Evolutionary conservation across 176 grass and related monocot genomes (phyloP), one percentile per base, ranked within the genome.

Genomic region (Elymus sibiricus): DNA sequence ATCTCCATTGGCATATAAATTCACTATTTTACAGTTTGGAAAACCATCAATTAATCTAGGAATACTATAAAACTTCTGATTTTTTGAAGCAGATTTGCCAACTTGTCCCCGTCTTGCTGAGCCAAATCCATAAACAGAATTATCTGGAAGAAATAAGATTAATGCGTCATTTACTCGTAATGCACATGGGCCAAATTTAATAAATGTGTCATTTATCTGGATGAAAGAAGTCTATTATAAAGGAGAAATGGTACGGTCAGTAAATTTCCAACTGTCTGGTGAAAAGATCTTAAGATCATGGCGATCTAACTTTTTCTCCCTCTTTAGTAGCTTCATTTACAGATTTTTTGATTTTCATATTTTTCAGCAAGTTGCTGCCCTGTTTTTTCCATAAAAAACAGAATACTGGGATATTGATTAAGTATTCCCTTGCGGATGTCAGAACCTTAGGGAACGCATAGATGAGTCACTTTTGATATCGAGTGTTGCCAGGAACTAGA

Each of bases 1-100:
- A 75, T 98, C 96, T 82, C 96, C 96, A 84, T 90, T 98, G 82
- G 93, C 93, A 84, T 90, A 95, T 44, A 98, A 56, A 82, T 88
- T 79, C 32, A 81, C 43, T 77, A 95, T 42, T 88, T 82, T 85
- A 63, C 86, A 85, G 60, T 94, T 64, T 74, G 88, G 47, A 88
- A 95, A 91, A 84, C 84, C 91, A 83, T 91, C 70, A 90, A 92
- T 87, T 82, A 91, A 68, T 87, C 70, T 91, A 84, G 96, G 96
- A 85, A 87, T 38, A 62, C 87, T 92, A 84, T 49, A 84, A 49
- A 85, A 84, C 84, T 85, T 94, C 66, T 92, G 84, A 25, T 62
- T 78, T 79, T 77, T 73, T 63, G 84, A 91, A 75, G 70, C 40
- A 68, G 28, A 69, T 74, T 67, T 89, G 75, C 96, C 93, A 89